A percentile compares a stretch with the other conserved stretches of the same genome.
phyloP scores from a whole-genome alignment of 2,329 filamentous ascomycete genomes.

The Aschersonia sp. region DNA sequence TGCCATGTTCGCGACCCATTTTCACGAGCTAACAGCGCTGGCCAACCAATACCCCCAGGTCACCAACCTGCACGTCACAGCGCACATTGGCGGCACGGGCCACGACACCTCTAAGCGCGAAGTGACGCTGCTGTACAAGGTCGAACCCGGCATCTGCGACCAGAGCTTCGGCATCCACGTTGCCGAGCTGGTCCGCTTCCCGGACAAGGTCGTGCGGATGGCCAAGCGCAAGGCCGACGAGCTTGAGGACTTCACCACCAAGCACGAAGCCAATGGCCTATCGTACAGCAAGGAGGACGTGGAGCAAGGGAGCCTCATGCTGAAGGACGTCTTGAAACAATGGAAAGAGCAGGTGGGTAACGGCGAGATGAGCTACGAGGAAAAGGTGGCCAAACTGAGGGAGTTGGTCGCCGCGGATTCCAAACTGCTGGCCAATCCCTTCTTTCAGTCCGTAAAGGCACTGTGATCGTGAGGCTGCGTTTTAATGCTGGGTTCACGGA shows the following conservation, averaged over 20 bases:
- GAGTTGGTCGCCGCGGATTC: conserved; percentile 65
- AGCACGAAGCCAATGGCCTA: conserved; percentile 47
- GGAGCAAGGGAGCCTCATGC: conserved; percentile 69
- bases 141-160: conserved; percentile 88
- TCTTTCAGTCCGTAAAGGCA: conserved; percentile 52
- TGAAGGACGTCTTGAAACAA: conserved; percentile 68
- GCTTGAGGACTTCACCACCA: conserved; percentile 84
- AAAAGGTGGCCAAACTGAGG: conserved; percentile 66
- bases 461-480: conserved; percentile 19
- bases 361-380: conserved; percentile 49
- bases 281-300: conserved; percentile 73
- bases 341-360: conserved; percentile 70
- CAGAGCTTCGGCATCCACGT: conserved; percentile 98
- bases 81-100: conserved; percentile 58
- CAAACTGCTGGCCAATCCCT: conserved; percentile 48
- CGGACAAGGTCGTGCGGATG: conserved; percentile 95
- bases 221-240: conserved; percentile 98
- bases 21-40: conserved; percentile 90
- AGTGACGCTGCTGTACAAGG: conserved; percentile 93
- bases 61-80: conserved; percentile 87
- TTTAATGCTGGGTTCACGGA: no score
- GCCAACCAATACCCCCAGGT: conserved; percentile 79
- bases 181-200: conserved; percentile 90
- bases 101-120: conserved; percentile 47
- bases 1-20: conserved; percentile 92